Evolutionary conservation across 2,329 filamentous ascomycete species (phyloP), one percentile per base, ranked within the genome.

Genomic region (Rhynchosporium agropyri): DNA sequence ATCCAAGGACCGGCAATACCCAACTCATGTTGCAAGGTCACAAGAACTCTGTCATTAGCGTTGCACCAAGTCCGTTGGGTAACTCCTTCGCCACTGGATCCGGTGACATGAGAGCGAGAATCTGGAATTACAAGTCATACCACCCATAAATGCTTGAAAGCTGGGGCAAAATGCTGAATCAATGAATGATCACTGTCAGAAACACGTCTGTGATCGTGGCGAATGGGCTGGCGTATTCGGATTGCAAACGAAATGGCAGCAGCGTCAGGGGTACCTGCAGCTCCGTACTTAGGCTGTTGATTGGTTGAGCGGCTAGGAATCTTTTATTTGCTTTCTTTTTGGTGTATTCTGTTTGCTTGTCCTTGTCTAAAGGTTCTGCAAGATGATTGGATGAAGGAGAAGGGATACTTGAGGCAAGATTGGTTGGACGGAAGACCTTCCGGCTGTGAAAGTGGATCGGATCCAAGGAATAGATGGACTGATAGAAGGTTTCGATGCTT

Each of bases 21-120:
- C 94, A 98, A 79, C 89, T 99, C 76, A 98, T 98, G 95, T 84
- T 99, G 66, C 95, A 98, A 77, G 95, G 95, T 31, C 95, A 99
- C 77, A 98, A 98, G 83, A 98, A 98, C 79, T 97, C 92, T 10
- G 95, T 99, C 71, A 98, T 98, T 72, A 97, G 93, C 2, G 95
- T 99, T 58, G 94, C 95, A 1, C 95, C 95, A 28, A 96, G 92
- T 77, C 95, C 95, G 15, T 69, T 67, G 50, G 93, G 92, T 63
- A 87, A 88, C 67, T 89, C 92, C 74, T 99, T 99, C 75, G 95
- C 95, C 46, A 99, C 95, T 4, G 95, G 95, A 66, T 97, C 93
- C 70, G 95, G 95, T 72, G 95, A 99, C 76, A 96, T 96, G 91
- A 90, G 94, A 75, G 95, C 95, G 60, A 89, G 95, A 73, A 98